Evolutionary conservation across 345 rosid species (phyloP), one percentile per base, ranked within the genome.

Genomic region (Gynandropsis gynandra): DNA sequence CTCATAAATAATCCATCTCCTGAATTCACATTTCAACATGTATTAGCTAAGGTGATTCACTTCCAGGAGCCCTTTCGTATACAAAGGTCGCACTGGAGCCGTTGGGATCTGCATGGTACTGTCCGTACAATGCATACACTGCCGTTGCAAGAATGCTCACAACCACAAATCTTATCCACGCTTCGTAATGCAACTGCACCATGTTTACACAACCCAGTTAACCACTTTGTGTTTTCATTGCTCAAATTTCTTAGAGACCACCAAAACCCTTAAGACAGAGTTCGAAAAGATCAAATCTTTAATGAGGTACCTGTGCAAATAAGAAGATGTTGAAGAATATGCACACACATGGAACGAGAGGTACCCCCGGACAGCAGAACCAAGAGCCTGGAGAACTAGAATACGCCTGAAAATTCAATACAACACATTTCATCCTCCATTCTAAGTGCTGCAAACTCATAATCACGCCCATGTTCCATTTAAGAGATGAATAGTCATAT

Each of bases 301-400:
- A n/a, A n/a, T n/a, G n/a, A n/a, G n/a, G 58, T 67, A 92, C 95
- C 95, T 88, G 97, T 71, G 97, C 95, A 74, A 85, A 85, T 62
- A 92, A 76, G 75, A 85, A 92, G 52, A 92, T 79, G 71, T 88
- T 92, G 72, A 92, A 80, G 76, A 88, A 83, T 68, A 92, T 81
- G 75, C 95, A 81, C 51, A 79, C 50, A 29, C 76, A 63, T 37
- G 98, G 98, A 61, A 92, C 42, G 11, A 83, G 37, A 10, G 98
- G 97, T 52, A 92, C 98, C 52, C 88, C 67, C 14, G 98, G 98
- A 62, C 98, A 92, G 47, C 81, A 61, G 67, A 92, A 92, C 47
- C 95, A 89, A 7, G 75, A 87, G 20, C 94, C 89, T 1, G 62
- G 74, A 46, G 87, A 72, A 56, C 54, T 67, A 2, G 52, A 61